phyloP scores from a whole-genome alignment of 345 rosid species.

The Salix caprea region DNA sequence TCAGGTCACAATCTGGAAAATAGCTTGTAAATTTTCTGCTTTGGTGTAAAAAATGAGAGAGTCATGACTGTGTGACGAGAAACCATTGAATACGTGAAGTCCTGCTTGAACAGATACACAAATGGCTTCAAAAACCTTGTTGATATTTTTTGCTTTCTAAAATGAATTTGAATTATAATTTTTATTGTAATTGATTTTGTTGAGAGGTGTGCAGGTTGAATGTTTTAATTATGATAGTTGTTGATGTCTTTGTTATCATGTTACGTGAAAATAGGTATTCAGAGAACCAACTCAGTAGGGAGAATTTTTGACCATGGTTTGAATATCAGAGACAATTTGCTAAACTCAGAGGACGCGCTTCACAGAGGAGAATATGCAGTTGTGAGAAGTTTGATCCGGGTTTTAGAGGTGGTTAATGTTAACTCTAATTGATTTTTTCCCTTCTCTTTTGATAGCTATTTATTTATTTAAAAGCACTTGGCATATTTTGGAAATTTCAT shows the following conservation, averaged over 20 bases:
- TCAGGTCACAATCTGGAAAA: neutral
- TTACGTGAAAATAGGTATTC: constrained; percentile 48
- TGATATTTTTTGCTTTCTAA: neutral
- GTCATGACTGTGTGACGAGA: neutral
- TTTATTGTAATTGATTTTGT: neutral
- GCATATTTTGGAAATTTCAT: constrained; percentile 19
- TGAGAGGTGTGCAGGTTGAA: neutral
- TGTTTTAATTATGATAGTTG: neutral
- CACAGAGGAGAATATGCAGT: constrained; percentile 91
- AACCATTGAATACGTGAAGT: neutral
- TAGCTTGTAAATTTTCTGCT: neutral
- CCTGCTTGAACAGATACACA: neutral
- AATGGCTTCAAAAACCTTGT: neutral
- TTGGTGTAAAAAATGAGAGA: neutral
- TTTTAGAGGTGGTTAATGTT: constrained; percentile 64
- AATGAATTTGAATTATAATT: neutral
- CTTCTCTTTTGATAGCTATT: neutral
- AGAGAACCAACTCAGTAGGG: constrained; percentile 78
- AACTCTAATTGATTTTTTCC: constrained; percentile 2
- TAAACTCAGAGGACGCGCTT: constrained; percentile 85
- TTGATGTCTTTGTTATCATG: constrained; percentile 4
- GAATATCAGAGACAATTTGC: constrained; percentile 55
- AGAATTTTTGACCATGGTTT: constrained; percentile 65
- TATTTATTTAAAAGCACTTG: constrained; percentile 4
- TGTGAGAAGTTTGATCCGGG: constrained; percentile 91